Base-by-base conservation (phyloP, 768 basidiomycete genomes). In the Clavulina sp. region DNA sequence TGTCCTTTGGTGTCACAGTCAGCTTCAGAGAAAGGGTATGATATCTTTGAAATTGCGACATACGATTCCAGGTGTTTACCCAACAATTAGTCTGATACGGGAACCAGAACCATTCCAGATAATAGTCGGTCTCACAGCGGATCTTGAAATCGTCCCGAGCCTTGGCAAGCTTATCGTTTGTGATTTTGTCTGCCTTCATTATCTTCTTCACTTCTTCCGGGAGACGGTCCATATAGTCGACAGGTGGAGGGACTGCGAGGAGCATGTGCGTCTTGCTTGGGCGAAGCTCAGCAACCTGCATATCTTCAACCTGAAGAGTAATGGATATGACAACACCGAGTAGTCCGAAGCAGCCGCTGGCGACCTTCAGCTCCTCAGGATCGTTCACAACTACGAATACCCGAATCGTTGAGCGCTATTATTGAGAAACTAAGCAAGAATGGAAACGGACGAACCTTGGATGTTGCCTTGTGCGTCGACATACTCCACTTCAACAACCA, bases 51-150 rank as follows among this genome's bases (percentile, higher is more conserved):
- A 21, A 38, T 21, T 13, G 36, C 13, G 13, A 13, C 36, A 13
- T 38, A 38, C 36, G 13, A 13, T 56, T 56, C 62, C 62, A 63
- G 2, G 57, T 58, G 44, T 63, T 62, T 13, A 62, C 57, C 62
- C 62, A 63, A 21, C 44, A 56, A 32, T 58, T 48, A 23, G 52
- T 41, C 55, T 61, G 58, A 43, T 59, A 62, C 34, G 62, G 59
- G 56, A 63, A 63, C 62, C 62, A 62, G 43, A 63, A 63, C 58
- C 58, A 63, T 52, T 63, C 62, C 31, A 38, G 36, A 38, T 61
- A 61, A 48, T 60, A 62, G 41, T 63, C 60, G 23, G 57, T 49
- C 55, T 62, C 50, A 30, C 60, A 59, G 30, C 59, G 48, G 32
- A 38, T 46, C 28, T 57, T 52, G 50, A 61, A 62, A 18, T 62